phyloP scores from a whole-genome alignment of 2,329 filamentous ascomycete species.

The Hortaea werneckii region DNA sequence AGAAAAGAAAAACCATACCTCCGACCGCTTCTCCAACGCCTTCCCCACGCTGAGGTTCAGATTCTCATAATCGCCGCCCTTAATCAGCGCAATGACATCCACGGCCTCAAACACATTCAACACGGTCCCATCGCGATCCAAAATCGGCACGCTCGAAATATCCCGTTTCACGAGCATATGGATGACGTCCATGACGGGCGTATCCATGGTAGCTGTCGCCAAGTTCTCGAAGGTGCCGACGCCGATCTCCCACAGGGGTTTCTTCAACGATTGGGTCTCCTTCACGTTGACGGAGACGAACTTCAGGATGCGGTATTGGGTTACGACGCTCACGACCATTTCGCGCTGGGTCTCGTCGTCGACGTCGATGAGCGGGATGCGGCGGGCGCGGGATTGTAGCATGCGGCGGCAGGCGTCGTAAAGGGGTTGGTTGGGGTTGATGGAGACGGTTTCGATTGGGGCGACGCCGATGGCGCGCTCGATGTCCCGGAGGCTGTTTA shows the following conservation, averaged over 20 bases:
- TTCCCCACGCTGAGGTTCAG: slow-evolving; percentile 78
- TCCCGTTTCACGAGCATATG: slow-evolving; percentile 85
- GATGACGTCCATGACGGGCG: slow-evolving; percentile 86
- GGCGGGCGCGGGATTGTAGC: slow-evolving; percentile 82
- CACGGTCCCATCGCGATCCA: slow-evolving; percentile 69
- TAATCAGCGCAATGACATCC: slow-evolving; percentile 92
- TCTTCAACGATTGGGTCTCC: slow-evolving; percentile 79
- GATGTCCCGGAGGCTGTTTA: slow-evolving; percentile 89
- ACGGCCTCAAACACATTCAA: slow-evolving; percentile 97
- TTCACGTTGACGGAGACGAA: slow-evolving; percentile 94
- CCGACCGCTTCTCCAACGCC: slow-evolving; percentile 72
- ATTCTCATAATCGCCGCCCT: slow-evolving; percentile 86
- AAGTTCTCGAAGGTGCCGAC: slow-evolving; percentile 77
- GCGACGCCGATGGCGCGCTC: slow-evolving; percentile 86
- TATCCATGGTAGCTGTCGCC: slow-evolving; percentile 77
- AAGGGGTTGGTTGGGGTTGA: slow-evolving; percentile 77
- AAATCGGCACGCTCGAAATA: slow-evolving; percentile 88
- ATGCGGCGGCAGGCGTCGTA: slow-evolving; percentile 94
- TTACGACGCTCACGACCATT: slow-evolving; percentile 93
- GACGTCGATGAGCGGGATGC: slow-evolving; percentile 85
- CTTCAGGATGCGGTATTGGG: slow-evolving; percentile 95
- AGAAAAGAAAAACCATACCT: slow-evolving; percentile 43
- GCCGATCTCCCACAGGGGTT: slow-evolving; percentile 71
- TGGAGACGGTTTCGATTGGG: slow-evolving; percentile 90
- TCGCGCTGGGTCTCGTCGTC: slow-evolving; percentile 89